Evolutionary conservation across 2,329 filamentous ascomycete species (phyloP).

Genomic region (Alternaria arborescens): DNA sequence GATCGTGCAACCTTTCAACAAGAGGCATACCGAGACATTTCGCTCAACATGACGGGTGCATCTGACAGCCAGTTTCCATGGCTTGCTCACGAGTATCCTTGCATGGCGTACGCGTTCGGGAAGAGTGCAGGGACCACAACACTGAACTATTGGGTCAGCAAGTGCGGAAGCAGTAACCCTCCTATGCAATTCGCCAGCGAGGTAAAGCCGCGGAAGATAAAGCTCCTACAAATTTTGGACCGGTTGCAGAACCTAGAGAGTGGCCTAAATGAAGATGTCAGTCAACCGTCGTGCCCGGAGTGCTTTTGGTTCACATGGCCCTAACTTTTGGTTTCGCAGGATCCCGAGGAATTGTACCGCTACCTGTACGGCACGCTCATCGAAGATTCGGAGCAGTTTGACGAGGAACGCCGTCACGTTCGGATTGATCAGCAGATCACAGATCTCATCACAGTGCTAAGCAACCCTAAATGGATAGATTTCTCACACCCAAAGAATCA

Average conservation of each 20-base stretch:
- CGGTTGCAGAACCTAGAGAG: constrained; percentile 53
- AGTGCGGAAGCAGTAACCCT: constrained; percentile 65
- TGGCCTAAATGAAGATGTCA: constrained; percentile 55
- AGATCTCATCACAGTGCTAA: constrained; percentile 74
- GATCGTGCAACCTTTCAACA: constrained; percentile 50
- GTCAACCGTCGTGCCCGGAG: constrained; percentile 31
- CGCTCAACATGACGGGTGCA: constrained; percentile 48
- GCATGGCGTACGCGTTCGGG: constrained; percentile 73
- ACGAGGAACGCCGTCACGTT: constrained; percentile 62
- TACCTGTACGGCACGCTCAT: constrained; percentile 74
- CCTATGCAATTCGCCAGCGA: constrained; percentile 67
- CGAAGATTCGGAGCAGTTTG: constrained; percentile 70
- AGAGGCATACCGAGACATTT: constrained; percentile 49
- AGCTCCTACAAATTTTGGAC: constrained; percentile 60
- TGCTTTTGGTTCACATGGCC: constrained; percentile 27
- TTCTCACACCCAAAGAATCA: constrained; percentile 75
- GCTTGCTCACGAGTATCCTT: constrained; percentile 79
- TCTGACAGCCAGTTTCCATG: constrained; percentile 62
- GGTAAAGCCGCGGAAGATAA: constrained; percentile 67
- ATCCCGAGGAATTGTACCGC: constrained; percentile 57
- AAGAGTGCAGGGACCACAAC: constrained; percentile 74
- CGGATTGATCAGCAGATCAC: constrained; percentile 75
- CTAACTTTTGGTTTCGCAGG: constrained; percentile 49
- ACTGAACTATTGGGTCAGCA: constrained; percentile 72
- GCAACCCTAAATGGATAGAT: constrained; percentile 76